phyloP scores from a whole-genome alignment of 1,139 yeast species.

The Blastobotrys raffinosifermentans region DNA sequence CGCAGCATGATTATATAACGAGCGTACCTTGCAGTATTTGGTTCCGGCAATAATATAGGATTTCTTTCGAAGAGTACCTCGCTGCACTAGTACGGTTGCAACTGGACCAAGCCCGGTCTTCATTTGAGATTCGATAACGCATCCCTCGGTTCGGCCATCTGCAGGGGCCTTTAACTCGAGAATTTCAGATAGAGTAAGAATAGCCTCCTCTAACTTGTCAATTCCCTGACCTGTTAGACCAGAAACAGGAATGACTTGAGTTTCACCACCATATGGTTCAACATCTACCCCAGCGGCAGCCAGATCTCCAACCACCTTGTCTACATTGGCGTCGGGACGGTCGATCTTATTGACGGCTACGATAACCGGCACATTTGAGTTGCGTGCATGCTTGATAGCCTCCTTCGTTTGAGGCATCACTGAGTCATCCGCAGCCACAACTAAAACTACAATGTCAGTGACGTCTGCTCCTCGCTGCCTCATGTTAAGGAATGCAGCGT shows the following conservation, averaged over 20 bases:
- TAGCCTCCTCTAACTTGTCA: constrained; percentile 85
- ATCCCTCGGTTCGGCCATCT: constrained; percentile 62
- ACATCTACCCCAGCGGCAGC: constrained; percentile 74
- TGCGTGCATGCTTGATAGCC: constrained; percentile 88
- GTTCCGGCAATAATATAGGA: constrained; percentile 73
- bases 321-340: constrained; percentile 65
- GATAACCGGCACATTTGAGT: constrained; percentile 76
- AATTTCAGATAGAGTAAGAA: constrained; percentile 77
- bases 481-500: constrained; percentile 94
- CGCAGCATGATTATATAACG: constrained; percentile 74
- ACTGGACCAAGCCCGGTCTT: constrained; percentile 80
- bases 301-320: constrained; percentile 70
- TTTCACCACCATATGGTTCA: constrained; percentile 94
- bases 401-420: constrained; percentile 97
- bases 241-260: constrained; percentile 81
- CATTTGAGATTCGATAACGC: constrained; percentile 81
- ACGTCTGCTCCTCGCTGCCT: constrained; percentile 93
- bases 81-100: constrained; percentile 76
- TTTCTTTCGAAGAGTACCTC: constrained; percentile 73
- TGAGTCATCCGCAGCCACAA: constrained; percentile 97
- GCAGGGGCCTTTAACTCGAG: constrained; percentile 68
- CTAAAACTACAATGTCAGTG: constrained; percentile 87
- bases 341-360: constrained; percentile 94
- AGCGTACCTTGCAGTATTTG: constrained; percentile 79
- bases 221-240: constrained; percentile 83